Evolutionary conservation across 1,284 basidiomycete genomes (phyloP).

Genomic region (Flammula alnicola): DNA sequence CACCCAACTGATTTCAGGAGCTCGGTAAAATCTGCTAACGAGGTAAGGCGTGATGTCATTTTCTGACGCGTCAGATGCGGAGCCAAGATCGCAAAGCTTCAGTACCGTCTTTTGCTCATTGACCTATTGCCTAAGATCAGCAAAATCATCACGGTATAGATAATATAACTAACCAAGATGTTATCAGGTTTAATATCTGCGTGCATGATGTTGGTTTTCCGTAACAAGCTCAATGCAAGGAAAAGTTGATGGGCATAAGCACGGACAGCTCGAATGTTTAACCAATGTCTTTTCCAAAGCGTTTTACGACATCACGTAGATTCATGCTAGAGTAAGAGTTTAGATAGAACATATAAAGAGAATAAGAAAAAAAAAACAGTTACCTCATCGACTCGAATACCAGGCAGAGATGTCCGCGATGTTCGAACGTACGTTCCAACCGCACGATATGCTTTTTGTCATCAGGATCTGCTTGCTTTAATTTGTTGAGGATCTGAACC

Average conservation of each 20-base stretch:
- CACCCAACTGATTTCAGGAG: constrained; percentile 94
- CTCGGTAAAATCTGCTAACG: constrained; percentile 97
- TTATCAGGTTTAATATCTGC: constrained; percentile 99
- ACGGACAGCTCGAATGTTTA: constrained; percentile 94
- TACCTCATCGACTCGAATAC: constrained; percentile 96
- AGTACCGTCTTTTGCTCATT: constrained; percentile 94
- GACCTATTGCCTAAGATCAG: constrained; percentile 59
- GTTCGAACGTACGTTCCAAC: constrained; percentile 93
- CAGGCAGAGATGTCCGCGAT: constrained; percentile 94
- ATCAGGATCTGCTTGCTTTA: constrained; percentile 91
- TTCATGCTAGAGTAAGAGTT: constrained; percentile 77
- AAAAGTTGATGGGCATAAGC: constrained; percentile 98
- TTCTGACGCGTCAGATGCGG: constrained; percentile 91
- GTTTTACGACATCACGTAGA: constrained; percentile 95
- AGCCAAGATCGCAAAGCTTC: constrained; percentile 97
- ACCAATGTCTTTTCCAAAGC: constrained; percentile 99
- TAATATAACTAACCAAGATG: constrained; percentile 71
- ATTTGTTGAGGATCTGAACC: constrained; percentile 84
- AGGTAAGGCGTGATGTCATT: constrained; percentile 99
- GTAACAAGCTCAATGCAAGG: constrained; percentile 82
- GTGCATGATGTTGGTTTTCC: constrained; percentile 93
- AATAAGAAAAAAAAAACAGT: constrained; percentile 30
- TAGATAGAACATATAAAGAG: constrained; percentile 9
- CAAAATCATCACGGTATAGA: not conserved
- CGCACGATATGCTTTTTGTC: constrained; percentile 97